phyloP scores from a whole-genome alignment of 129 eudicot genomes.

The Pittosporum tobira region DNA sequence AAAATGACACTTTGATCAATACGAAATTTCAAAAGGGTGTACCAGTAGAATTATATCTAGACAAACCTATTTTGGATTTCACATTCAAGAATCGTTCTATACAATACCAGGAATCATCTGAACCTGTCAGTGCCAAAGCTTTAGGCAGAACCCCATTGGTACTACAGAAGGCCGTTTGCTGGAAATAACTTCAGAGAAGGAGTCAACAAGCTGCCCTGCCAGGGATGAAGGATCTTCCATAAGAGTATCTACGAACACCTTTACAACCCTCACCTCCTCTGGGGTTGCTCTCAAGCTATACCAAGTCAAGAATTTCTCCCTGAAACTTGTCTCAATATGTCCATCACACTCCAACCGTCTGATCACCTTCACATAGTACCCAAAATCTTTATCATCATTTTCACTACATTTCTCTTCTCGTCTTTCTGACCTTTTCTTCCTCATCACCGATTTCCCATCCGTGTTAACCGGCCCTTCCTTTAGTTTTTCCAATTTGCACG shows the following conservation, averaged over 20 bases:
- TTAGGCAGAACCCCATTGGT: conserved; percentile 57
- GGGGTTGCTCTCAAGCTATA: conserved; percentile 74
- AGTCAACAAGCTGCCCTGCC: conserved; percentile 78
- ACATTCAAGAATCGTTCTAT: background rate
- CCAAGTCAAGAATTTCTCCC: conserved; percentile 89
- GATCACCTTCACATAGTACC: conserved; percentile 74
- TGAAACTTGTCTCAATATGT: conserved; percentile 58
- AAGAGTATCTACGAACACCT: conserved; percentile 76
- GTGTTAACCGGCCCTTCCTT: conserved; percentile 29
- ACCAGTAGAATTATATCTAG: background rate
- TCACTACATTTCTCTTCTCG: conserved; percentile 36
- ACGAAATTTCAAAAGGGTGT: background rate
- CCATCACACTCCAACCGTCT: conserved; percentile 82
- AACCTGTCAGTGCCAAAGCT: conserved; percentile 52
- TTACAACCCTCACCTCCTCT: conserved; percentile 63
- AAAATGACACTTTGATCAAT: no score
- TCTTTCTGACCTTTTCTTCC: conserved; percentile 32
- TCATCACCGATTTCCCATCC: no score
- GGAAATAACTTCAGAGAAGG: conserved; percentile 70
- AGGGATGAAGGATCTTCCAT: conserved; percentile 75
- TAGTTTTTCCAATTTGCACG: conserved; percentile 43
- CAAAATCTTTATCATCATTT: conserved; percentile 52
- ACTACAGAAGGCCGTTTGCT: conserved; percentile 48
- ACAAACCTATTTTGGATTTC: background rate
- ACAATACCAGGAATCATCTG: background rate